These are phyloP conservation scores for Saccharomycopsis hybrid DNA, from an alignment of 1,139 yeast genomes.

Conservation along the genomic window DNA sequence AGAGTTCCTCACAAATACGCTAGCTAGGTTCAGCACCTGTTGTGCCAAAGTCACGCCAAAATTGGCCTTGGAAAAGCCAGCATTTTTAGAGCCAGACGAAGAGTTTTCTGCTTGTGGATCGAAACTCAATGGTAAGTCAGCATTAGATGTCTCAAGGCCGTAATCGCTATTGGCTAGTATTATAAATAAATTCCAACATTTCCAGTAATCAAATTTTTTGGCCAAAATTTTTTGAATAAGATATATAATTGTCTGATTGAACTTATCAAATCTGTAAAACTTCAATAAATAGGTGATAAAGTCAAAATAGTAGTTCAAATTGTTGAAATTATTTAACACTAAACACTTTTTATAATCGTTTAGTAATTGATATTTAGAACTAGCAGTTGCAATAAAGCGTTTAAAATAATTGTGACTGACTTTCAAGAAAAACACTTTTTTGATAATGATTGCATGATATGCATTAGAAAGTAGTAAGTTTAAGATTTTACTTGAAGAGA, in stretches of 20 bases:
- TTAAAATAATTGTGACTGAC: slow-evolving; percentile 1
- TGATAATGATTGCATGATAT: slow-evolving; percentile 9
- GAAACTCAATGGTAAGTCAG: too few relatives aligned
- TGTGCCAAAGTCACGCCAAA: slow-evolving; percentile 5
- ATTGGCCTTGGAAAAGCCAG: too few relatives aligned
- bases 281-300: slow-evolving; percentile 5
- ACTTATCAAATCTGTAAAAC: slow-evolving; percentile 14
- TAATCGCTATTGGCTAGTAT: slow-evolving; percentile 16
- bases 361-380: not conserved
- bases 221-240: slow-evolving; percentile 10
- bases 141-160: slow-evolving; percentile 5
- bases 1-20: not conserved
- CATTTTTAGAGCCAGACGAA: too few relatives aligned
- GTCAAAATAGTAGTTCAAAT: slow-evolving; percentile 13
- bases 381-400: slow-evolving; percentile 1
- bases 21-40: not conserved
- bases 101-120: not conserved
- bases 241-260: slow-evolving; percentile 2
- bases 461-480: slow-evolving; percentile 11
- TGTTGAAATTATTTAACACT: slow-evolving; percentile 8
- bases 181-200: slow-evolving; percentile 16
- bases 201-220: slow-evolving; percentile 15
- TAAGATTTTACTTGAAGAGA: slow-evolving; percentile 2
- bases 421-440: slow-evolving; percentile 11
- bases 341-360: slow-evolving; percentile 13